Base-by-base conservation (phyloP, 805 yeast species). In the Yamadazyma scolyti region DNA sequence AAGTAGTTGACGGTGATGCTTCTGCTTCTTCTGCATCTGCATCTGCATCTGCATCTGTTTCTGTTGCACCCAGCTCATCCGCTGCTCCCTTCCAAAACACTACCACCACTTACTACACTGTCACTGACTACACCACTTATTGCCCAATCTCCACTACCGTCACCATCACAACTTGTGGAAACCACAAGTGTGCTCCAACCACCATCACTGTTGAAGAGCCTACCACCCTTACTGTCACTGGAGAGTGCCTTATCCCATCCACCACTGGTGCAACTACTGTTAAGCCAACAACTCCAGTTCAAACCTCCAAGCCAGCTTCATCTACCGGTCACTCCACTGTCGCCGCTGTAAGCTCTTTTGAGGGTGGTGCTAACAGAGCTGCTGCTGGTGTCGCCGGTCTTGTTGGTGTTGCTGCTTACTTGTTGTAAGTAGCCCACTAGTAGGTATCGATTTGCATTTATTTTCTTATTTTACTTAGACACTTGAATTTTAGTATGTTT, bases 101-200 rank as follows among this genome's bases (percentile, higher is more conserved):
- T 31, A 54, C 58, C 36, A 46, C 52, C 20, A 26, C 44, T 30
- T 26, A 24, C n/a, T 36, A 43, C 17, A 58, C 62, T 16, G 52
- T 52, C 36, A 61, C 66, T 35, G 62, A 47, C 37, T 59, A 43
- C 51, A 46, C 53, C 43, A 61, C 67, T 37, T 58, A 50, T 57
- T 61, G 66, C 43, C 66, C 68, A 36, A 42, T 40, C 25, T 33
- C 56, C 22, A 61, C 68, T 25, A 50, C 54, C 21, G 28, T 61
- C 27, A 54, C 60, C 32, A 35, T 61, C 33, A 61, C 61, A 36
- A 54, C 54, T 25, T 56, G 65, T 42, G 40, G 47, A 26, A 33
- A 50, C 32, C 26, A 34, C 18, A 34, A 39, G 27, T 59, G 64
- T 47, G 42, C 39, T 12, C 52, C 54, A 24, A 36, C 44, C 36